Percentiles rank a stretch among this genome's conserved stretches.
Evolutionary conservation across 1,284 basidiomycete species (phyloP).

Genomic region (Limonomyces culmigenus): DNA sequence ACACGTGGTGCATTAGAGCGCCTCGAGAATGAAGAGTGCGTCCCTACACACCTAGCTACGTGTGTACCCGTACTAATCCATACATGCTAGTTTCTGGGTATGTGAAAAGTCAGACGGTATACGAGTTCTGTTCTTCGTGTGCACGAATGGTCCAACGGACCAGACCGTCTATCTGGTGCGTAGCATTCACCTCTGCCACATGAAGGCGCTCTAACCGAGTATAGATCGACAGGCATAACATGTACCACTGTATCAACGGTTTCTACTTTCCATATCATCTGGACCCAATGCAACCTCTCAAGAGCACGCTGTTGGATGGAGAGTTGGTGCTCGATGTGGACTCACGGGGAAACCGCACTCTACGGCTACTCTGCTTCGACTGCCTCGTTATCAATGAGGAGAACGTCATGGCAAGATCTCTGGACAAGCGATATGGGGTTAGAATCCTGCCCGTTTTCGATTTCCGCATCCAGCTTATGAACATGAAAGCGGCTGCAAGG

Average conservation of each 20-base stretch:
- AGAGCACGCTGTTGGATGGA: conserved; percentile 81
- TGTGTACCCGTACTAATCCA: no score
- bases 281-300: conserved; percentile 42
- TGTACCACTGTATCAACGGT: conserved; percentile 59
- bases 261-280: conserved; percentile 85
- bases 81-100: conserved; percentile 82
- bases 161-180: conserved; percentile 77
- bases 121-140: conserved; percentile 77
- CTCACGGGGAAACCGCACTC: conserved; percentile 49
- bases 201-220: neutral
- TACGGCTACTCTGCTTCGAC: conserved; percentile 85
- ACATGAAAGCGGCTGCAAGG: conserved; percentile 54
- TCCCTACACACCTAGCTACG: no score
- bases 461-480: conserved; percentile 1
- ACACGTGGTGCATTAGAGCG: conserved; percentile 47
- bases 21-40: conserved; percentile 73
- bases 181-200: conserved; percentile 1
- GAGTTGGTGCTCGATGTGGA: conserved; percentile 91
- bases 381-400: conserved; percentile 78
- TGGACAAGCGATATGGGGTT: conserved; percentile 87
- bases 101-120: conserved; percentile 99
- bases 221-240: conserved; percentile 91
- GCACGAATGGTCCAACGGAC: conserved; percentile 45
- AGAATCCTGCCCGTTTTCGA: conserved; percentile 13
- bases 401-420: conserved; percentile 70